A percentile compares a stretch with the other conserved stretches of the same genome.
Conservation (phyloP, 148 eudicot species). For the Chenopodium suecicum region DNA sequence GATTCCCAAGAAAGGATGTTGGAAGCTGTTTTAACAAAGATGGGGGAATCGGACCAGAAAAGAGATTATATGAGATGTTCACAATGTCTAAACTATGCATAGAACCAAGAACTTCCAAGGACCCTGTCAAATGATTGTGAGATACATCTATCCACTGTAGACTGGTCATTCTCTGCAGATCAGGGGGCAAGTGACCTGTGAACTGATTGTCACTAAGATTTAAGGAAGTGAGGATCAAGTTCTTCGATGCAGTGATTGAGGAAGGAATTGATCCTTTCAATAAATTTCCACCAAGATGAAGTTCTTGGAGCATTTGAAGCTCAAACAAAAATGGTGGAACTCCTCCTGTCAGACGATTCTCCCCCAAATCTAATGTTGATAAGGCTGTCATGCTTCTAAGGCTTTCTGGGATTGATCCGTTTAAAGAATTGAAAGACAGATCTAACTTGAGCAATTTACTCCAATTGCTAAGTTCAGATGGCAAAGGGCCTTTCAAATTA, state of each 20-base stretch:
- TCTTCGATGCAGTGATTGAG: conserved; percentile 35
- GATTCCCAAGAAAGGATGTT: conserved; percentile 52
- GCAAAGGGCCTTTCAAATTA: conserved; percentile 54
- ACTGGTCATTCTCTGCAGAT: conserved; percentile 37
- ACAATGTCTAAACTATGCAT: conserved; percentile 36
- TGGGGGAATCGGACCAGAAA: conserved; percentile 59
- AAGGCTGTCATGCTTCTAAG: conserved; percentile 43
- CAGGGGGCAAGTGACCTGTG: conserved; percentile 50
- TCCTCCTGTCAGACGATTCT: conserved; percentile 57
- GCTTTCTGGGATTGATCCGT: conserved; percentile 55
- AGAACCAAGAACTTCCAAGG: conserved; percentile 38
- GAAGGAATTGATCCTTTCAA: conserved; percentile 61
- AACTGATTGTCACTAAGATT: conserved; percentile 60
- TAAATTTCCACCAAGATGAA: conserved; percentile 60
- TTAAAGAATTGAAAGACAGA: conserved; percentile 49
- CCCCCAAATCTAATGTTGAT: conserved; percentile 44
- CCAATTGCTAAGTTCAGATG: conserved; percentile 53
- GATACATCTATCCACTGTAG: conserved; percentile 59
- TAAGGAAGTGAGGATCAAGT: conserved; percentile 37
- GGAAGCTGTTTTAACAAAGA: conserved; percentile 38
- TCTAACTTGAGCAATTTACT: conserved; percentile 40
- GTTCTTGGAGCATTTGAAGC: conserved; percentile 37
- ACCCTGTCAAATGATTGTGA: conserved; percentile 57
- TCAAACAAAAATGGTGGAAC: conserved; percentile 52
- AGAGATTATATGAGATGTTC: conserved; percentile 60